These are phyloP conservation scores for Pseudevernia furfuracea DNA, from an alignment of 495 filamentous ascomycete genomes.

Conservation along the genomic window DNA sequence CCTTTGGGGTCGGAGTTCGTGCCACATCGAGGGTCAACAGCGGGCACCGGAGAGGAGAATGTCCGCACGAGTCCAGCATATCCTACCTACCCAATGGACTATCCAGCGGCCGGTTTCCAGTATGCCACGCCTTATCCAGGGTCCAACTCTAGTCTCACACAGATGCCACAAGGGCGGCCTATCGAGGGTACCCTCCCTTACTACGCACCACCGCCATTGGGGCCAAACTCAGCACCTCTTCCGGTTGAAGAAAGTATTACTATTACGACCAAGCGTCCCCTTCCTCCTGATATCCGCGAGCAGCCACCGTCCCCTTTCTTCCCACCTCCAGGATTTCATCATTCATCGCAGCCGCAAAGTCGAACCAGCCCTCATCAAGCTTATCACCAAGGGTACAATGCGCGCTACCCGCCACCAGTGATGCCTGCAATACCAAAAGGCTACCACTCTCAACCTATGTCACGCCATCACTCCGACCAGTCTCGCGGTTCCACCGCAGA, in stretches of 20 bases:
- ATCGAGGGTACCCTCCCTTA: constrained; percentile 1
- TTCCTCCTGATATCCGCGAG: constrained; percentile 19
- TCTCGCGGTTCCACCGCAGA: constrained; percentile 28
- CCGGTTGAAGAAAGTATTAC: constrained; percentile 21
- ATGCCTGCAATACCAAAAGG: constrained; percentile 27
- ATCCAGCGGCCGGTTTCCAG: constrained; percentile 10
- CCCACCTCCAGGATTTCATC: constrained; percentile 12
- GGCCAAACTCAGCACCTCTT: constrained; percentile 21
- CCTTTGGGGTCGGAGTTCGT: constrained; percentile 34
- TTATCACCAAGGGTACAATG: constrained; percentile 8
- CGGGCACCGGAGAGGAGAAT: not conserved
- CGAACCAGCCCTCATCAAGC: constrained; percentile 15
- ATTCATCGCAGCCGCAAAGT: constrained; percentile 10
- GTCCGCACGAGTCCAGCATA: constrained; percentile 21
- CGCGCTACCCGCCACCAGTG: constrained; percentile 16
- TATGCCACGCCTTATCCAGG: constrained; percentile 16
- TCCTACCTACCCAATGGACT: constrained; percentile 1
- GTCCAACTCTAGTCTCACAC: constrained; percentile 10
- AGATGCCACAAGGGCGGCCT: constrained; percentile 9
- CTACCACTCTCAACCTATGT: constrained; percentile 53
- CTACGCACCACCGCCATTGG: constrained; percentile 6
- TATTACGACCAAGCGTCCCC: constrained; percentile 23
- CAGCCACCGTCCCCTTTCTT: constrained; percentile 7
- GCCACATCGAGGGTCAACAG: constrained; percentile 15
- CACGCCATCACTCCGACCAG: constrained; percentile 37